Percentiles rank a stretch among this genome's conserved stretches.
These are phyloP conservation scores for Xylaria polymorpha DNA, from an alignment of 2,329 filamentous ascomycete species.

Conservation along the genomic window DNA sequence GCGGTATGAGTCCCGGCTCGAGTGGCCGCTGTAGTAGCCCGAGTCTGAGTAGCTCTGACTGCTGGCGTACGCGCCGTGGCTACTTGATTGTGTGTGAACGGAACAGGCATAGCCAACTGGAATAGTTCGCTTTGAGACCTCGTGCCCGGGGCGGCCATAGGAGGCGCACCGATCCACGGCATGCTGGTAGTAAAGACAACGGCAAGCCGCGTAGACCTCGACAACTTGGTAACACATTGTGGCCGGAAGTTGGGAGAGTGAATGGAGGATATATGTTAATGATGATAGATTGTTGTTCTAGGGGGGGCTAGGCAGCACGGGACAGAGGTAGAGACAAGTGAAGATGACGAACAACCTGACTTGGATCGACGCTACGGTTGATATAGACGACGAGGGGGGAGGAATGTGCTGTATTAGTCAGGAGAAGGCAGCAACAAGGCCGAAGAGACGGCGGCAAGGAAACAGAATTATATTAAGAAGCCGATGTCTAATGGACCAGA, in stretches of 20 bases:
- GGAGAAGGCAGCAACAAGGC: slow-evolving; percentile 43
- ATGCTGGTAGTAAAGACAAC: slow-evolving; percentile 89
- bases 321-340: slow-evolving; percentile 17
- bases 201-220: slow-evolving; percentile 87
- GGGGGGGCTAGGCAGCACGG: not conserved
- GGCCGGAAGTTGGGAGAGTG: slow-evolving; percentile 43
- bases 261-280: slow-evolving; percentile 45
- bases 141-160: slow-evolving; percentile 79
- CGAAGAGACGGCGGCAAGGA: slow-evolving; percentile 38
- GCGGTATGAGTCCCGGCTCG: slow-evolving; percentile 55
- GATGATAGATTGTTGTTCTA: slow-evolving; percentile 1
- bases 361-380: slow-evolving; percentile 32
- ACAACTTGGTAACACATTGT: slow-evolving; percentile 88
- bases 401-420: slow-evolving; percentile 35
- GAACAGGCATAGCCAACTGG: slow-evolving; percentile 84
- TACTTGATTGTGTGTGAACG: slow-evolving; percentile 58
- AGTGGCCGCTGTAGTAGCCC: slow-evolving; percentile 64
- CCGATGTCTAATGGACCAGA: slow-evolving; percentile 41
- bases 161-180: slow-evolving; percentile 83
- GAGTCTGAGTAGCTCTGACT: slow-evolving; percentile 64
- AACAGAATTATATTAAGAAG: slow-evolving; percentile 43
- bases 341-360: slow-evolving; percentile 17
- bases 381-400: slow-evolving; percentile 38
- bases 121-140: slow-evolving; percentile 78
- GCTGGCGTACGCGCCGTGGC: slow-evolving; percentile 55